Conservation (phyloP, 306 rosid species). For the Sicyos baderoa region DNA sequence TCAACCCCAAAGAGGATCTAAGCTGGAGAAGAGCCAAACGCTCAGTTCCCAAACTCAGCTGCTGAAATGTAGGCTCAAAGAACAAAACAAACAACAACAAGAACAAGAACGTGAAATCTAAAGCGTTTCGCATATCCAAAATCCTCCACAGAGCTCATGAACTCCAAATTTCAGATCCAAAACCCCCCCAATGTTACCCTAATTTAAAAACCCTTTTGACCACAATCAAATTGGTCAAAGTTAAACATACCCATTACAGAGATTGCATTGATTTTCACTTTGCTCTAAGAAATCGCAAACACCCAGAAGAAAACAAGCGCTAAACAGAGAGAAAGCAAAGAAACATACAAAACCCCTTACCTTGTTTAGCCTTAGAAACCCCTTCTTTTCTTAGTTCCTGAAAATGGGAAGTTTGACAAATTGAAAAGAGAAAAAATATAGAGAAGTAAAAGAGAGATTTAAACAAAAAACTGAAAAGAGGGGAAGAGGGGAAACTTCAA, state of each 20-base stretch:
- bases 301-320: too few species aligned
- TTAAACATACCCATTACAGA: conserved; percentile 14
- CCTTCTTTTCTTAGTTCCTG: too few species aligned
- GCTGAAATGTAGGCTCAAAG: conserved; percentile 52
- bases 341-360: too few species aligned
- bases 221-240: conserved; percentile 7
- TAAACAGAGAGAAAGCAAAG: too few species aligned
- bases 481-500: not conserved
- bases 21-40: conserved; percentile 52
- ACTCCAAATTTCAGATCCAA: conserved; percentile 10
- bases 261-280: not conserved
- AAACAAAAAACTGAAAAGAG: not conserved
- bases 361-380: too few species aligned
- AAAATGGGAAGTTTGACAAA: too few species aligned
- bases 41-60: conserved; percentile 52
- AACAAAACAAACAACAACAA: conserved; percentile 19
- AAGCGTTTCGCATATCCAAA: conserved; percentile 12
- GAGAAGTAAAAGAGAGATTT: too few species aligned
- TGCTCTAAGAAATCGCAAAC: too few species aligned
- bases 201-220: not conserved
- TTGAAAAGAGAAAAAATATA: too few species aligned
- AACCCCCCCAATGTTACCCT: not conserved
- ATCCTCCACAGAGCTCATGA: conserved; percentile 11
- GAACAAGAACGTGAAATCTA: conserved; percentile 13
- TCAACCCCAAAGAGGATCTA: conserved; percentile 73